Evolutionary conservation across 768 basidiomycete genomes (phyloP), one percentile per base, ranked within the genome.

Genomic region (Mycena belliarum): DNA sequence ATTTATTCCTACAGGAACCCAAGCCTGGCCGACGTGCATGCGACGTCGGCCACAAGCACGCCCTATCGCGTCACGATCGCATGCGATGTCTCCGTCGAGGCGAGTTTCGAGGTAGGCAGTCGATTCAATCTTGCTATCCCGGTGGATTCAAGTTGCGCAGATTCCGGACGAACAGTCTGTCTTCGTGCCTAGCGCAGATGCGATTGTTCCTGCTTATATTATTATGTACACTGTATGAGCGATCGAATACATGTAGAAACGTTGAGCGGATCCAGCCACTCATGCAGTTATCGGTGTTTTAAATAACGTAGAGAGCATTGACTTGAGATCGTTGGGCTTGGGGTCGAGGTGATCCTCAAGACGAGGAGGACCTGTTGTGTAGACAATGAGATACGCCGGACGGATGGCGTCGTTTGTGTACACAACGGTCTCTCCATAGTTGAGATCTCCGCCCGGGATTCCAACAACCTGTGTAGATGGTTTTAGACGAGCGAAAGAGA

Each of bases 371-470:
- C 68, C 45, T 18, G 81, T 83, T 16, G 37, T n/a, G 63, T 87
- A 88, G 20, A 87, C 79, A n/a, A 88, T 69, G 54, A 88, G 73
- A 69, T 81, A 88, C 0, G 84, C 84, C 18, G 87, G 87, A 9
- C 85, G 80, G 62, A 87, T 81, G 26, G 86, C 85, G 60, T 87
- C 85, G 63, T 87, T 86, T 42, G 74, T 65, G 63, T 88, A 88
- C 15, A 86, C 84, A 9, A 87, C 84, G 4, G 83, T 87, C 68
- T 88, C 87, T 68, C 84, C 84, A 57, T 86, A 87, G 65, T 87
- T 88, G 47, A 88, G 70, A 65, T 85, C 83, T 37, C 70, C 72
- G 1, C 87, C 87, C n/a, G 86, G 86, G 59, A 82, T 76, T 4
- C 86, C 87, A 9, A 82, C 70, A 21, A 88, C 75, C 86, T 87